These are phyloP conservation scores for Penicillium silybi DNA, from an alignment of 495 filamentous ascomycete genomes.

Conservation along the genomic window DNA sequence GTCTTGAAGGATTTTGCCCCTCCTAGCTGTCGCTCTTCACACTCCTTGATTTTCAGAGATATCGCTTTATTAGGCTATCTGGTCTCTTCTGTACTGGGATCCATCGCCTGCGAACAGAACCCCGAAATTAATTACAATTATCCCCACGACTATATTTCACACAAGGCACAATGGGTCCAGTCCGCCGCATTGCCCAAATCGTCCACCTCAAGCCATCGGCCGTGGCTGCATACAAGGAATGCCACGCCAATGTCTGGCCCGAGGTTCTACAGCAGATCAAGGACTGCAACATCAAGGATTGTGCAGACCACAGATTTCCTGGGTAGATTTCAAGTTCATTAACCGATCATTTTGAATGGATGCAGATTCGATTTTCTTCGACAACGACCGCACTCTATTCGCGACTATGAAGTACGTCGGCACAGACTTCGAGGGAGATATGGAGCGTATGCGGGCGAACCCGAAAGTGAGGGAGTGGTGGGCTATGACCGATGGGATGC, in stretches of 20 bases:
- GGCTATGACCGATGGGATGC: constrained; percentile 70
- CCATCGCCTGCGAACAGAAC: not conserved
- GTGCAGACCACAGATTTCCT: constrained; percentile 28
- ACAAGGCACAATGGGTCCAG: constrained; percentile 21
- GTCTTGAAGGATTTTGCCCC: not conserved
- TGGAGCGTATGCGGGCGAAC: constrained; percentile 66
- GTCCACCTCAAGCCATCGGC: constrained; percentile 65
- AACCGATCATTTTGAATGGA: not conserved
- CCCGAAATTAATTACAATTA: not conserved
- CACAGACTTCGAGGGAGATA: constrained; percentile 63
- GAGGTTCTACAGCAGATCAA: constrained; percentile 69
- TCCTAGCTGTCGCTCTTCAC: not conserved
- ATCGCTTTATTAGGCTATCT: not conserved
- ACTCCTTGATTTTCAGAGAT: not conserved
- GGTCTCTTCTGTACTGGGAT: not conserved
- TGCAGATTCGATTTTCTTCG: constrained; percentile 66
- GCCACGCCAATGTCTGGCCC: constrained; percentile 69
- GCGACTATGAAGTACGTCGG: constrained; percentile 73
- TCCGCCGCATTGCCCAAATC: constrained; percentile 61
- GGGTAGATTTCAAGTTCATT: not conserved
- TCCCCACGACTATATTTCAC: not conserved
- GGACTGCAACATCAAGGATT: constrained; percentile 68
- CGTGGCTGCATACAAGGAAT: constrained; percentile 63
- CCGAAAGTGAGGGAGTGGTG: constrained; percentile 74
- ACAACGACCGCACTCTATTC: constrained; percentile 60